Evolutionary conservation across 371 early-diverging fungal species (phyloP), one percentile per base, ranked within the genome.

Genomic region (Mortierella sp.): DNA sequence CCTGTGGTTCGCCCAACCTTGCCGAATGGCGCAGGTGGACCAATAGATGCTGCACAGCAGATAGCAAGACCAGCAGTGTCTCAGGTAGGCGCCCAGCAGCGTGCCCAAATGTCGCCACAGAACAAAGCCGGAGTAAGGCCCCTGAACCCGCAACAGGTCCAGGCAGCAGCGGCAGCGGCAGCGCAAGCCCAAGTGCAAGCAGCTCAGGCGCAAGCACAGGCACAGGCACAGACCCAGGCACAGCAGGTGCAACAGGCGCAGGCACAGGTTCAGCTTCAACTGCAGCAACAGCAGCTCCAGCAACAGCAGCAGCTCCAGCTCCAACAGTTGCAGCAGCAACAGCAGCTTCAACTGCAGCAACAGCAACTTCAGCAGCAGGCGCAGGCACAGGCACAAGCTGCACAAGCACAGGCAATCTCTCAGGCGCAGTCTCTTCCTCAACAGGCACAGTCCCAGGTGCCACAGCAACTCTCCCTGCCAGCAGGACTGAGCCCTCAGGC

Each of bases 1-100:
- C 72, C 64, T 54, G 47, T 62, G 63, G 58, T 76, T 49, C 71
- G 78, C 47, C 67, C 84, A 56, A 56, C 82, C 4, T 26, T 78
- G 60, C 64, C 64, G 28, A 64, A 70, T 34, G 31, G 56, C 39
- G 56, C 54, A 17, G 65, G 64, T 9, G 41, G 72, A 28, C 60
- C 69, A 24, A 24, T 70, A 60, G 72, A 64, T 58, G 48, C 53
- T 56, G 50, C 58, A n/a, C 72, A 75, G 31, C 75, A 67, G 42
- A 39, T 76, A 43, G 54, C 57, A n/a, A 64, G 64, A 8, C 65
- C 70, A 3, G 61, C 46, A 5, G 64, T 57, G 23, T 50, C 70
- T 9, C 70, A 69, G 44, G 58, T 47, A 37, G 48, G 54, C 17
- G 58, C 58, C 23, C 76, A 60, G 26, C 72, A 68, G 53, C 72